Evolutionary conservation across 306 rosid species (phyloP).

Genomic region (Arachis stenosperma): DNA sequence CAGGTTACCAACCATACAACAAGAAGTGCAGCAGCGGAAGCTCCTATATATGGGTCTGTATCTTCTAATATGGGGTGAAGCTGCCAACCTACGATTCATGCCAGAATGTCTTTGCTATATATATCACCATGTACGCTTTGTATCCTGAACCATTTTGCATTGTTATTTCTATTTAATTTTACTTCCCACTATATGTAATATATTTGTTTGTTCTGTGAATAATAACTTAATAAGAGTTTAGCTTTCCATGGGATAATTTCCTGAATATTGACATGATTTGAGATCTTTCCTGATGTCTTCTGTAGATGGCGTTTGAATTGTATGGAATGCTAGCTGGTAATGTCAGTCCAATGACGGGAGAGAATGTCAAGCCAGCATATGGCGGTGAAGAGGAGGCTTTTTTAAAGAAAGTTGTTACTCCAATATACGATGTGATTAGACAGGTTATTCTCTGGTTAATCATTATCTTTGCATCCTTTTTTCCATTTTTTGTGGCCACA

Average conservation of each 20-base stretch:
- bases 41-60: conserved; percentile 96
- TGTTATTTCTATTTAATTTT: neutral
- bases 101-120: conserved; percentile 99
- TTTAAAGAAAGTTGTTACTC: conserved; percentile 86
- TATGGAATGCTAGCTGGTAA: conserved; percentile 99
- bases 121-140: conserved; percentile 83
- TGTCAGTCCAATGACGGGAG: conserved; percentile 99
- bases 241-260: neutral
- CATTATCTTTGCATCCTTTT: neutral
- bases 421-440: conserved; percentile 86
- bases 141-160: conserved; percentile 5
- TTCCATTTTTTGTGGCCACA: neutral
- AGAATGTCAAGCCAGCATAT: conserved; percentile 96
- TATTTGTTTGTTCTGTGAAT: neutral
- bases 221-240: no score
- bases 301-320: conserved; percentile 97
- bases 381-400: conserved; percentile 97
- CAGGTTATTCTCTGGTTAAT: conserved; percentile 53
- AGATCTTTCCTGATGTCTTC: conserved; percentile 34
- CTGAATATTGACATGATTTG: conserved; percentile 26
- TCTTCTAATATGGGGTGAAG: conserved; percentile 99
- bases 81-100: conserved; percentile 99
- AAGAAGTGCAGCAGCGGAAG: conserved; percentile 98
- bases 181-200: neutral
- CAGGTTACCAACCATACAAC: conserved; percentile 99